Evolutionary conservation across 345 rosid genomes (phyloP).

Genomic region (Gossypium stocksii): DNA sequence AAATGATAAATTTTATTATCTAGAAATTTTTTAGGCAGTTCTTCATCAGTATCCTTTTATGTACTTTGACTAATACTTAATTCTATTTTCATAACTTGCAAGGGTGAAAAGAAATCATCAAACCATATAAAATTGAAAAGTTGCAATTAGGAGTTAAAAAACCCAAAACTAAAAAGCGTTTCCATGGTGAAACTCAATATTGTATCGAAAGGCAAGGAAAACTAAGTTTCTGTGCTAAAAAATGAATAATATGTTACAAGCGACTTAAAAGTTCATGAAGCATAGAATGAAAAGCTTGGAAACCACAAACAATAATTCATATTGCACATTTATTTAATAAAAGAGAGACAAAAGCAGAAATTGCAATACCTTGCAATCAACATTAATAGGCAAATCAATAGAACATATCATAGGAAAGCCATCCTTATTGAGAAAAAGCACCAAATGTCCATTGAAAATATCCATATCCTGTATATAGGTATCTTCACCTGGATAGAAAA

Average conservation of each 20-base stretch:
- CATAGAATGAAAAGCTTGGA: not conserved
- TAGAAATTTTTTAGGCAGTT: not conserved
- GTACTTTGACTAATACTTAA: not conserved
- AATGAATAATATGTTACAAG: not conserved
- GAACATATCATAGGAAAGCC: constrained; percentile 67
- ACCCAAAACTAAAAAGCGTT: not conserved
- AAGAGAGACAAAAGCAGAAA: constrained; percentile 9
- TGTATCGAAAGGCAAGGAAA: not conserved
- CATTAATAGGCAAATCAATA: constrained; percentile 53
- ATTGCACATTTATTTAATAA: not conserved
- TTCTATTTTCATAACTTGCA: constrained; percentile 1
- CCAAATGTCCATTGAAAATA: constrained; percentile 65
- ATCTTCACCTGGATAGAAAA: constrained; percentile 59
- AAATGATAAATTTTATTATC: not conserved
- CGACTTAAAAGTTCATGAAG: not conserved
- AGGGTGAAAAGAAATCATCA: not conserved
- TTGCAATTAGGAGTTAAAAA: not conserved
- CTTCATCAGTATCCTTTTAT: not conserved
- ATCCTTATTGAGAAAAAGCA: constrained; percentile 52
- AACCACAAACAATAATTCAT: not conserved
- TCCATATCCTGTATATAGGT: constrained; percentile 77
- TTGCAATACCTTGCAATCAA: constrained; percentile 39
- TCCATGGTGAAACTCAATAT: not conserved
- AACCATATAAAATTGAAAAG: not conserved
- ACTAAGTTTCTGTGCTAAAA: not conserved